These are phyloP conservation scores for Cutaneotrichosporon sp. DNA, from an alignment of 1,284 basidiomycete genomes.

Conservation along the genomic window DNA sequence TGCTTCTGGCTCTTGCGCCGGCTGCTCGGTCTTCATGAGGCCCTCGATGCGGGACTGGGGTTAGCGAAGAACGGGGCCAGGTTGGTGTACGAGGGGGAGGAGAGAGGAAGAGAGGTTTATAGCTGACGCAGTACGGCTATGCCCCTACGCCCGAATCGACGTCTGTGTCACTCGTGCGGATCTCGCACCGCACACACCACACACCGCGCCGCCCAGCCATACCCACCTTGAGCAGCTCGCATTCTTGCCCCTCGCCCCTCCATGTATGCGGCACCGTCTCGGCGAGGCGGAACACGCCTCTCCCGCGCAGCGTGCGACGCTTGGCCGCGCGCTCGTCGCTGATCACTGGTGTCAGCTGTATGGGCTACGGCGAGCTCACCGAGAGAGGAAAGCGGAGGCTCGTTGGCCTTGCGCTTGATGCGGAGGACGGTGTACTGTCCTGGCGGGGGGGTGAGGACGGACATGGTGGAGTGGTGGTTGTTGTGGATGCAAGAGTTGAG, in stretches of 20 bases:
- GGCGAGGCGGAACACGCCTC: conserved; percentile 53
- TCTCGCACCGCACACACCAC: not conserved
- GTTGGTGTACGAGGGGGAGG: too few species aligned
- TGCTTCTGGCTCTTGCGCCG: not conserved
- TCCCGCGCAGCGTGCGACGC: conserved; percentile 32
- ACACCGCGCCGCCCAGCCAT: not conserved
- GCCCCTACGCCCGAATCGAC: too few species aligned
- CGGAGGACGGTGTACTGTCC: conserved; percentile 47
- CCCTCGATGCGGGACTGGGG: conserved; percentile 24
- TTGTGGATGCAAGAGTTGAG: not conserved
- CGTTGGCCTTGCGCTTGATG: conserved; percentile 55
- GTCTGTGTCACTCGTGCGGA: too few species aligned
- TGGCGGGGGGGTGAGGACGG: not conserved
- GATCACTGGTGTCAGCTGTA: conserved; percentile 41
- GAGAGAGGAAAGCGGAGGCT: conserved; percentile 50
- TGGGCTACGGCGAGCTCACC: conserved; percentile 26
- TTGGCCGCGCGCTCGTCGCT: conserved; percentile 27
- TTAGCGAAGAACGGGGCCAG: conserved; percentile 9
- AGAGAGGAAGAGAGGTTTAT: too few species aligned
- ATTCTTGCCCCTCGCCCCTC: conserved; percentile 47
- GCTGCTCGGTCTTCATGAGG: conserved; percentile 6
- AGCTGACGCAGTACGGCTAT: too few species aligned
- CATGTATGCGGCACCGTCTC: conserved; percentile 54
- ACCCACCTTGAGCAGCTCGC: conserved; percentile 38
- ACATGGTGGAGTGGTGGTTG: not conserved